A percentile compares a stretch with the other conserved stretches of the same genome.
Conservation (phyloP, 371 early-diverging fungal genomes). For the Mortierella sp. region DNA sequence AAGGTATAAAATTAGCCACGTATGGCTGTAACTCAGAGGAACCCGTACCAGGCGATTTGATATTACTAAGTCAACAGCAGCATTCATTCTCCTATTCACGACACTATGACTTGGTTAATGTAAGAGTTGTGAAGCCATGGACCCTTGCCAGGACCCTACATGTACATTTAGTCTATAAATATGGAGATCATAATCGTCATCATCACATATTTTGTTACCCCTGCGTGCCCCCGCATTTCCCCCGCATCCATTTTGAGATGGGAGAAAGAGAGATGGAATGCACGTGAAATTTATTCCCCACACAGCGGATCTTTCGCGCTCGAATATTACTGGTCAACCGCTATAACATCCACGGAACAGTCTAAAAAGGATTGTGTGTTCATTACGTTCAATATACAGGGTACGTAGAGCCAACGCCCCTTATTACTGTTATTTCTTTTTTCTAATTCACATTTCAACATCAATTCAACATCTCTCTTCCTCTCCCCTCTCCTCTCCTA, state of each 20-base stretch:
- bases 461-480: not conserved
- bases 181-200: no score
- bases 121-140: no score
- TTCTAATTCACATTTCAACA: not conserved
- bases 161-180: no score
- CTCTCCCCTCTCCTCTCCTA: constrained; percentile 3
- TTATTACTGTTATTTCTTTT: not conserved
- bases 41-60: no score
- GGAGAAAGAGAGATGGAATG: not conserved
- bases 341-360: no score
- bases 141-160: no score
- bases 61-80: no score
- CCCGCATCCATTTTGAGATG: not conserved
- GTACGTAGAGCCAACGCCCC: not conserved
- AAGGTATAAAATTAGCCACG: no score
- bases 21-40: no score
- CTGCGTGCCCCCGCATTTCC: not conserved
- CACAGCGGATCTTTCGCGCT: not conserved
- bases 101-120: no score
- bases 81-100: no score
- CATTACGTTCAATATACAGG: not conserved
- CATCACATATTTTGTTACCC: not conserved
- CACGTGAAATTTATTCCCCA: constrained; percentile 1
- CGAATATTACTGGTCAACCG: not conserved
- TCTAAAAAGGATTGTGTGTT: not conserved